Percentiles rank a stretch among this genome's conserved stretches.
These are phyloP conservation scores for Asterella californica DNA, from an alignment of 225 moss, liverwort and hornwort species.

Conservation along the genomic window DNA sequence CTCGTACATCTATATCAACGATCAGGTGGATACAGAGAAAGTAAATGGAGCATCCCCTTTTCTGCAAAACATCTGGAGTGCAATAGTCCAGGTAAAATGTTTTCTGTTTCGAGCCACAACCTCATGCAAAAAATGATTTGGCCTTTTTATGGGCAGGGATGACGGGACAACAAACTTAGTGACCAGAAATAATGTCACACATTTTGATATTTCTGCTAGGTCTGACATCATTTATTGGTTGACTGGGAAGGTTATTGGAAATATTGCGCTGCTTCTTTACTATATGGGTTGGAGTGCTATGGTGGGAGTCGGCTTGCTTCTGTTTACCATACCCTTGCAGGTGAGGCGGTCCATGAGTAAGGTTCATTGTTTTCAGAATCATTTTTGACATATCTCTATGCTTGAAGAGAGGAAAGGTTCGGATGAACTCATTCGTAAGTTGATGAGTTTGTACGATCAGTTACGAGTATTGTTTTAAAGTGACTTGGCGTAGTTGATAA, in stretches of 20 bases:
- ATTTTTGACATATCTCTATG: not conserved
- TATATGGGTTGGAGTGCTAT: conserved; percentile 54
- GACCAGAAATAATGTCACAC: not conserved
- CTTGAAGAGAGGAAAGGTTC: not conserved
- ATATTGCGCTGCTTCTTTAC: conserved; percentile 43
- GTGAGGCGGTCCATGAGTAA: conserved; percentile 6
- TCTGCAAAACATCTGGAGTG: conserved; percentile 46
- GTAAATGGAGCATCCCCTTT: conserved; percentile 51
- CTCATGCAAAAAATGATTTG: not conserved
- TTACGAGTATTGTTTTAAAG: not conserved
- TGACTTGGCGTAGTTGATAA: not conserved
- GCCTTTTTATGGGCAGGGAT: not conserved
- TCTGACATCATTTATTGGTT: not conserved
- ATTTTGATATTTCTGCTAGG: not conserved
- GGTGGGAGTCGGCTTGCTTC: conserved; percentile 45
- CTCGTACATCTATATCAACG: not conserved
- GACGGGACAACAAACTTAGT: not conserved
- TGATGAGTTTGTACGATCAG: not conserved
- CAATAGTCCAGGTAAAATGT: conserved; percentile 38
- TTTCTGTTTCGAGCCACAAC: not conserved
- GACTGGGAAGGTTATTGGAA: conserved; percentile 38
- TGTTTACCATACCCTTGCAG: conserved; percentile 44
- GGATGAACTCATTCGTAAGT: not conserved
- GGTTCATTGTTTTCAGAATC: not conserved
- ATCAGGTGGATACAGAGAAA: conserved; percentile 34